Base-by-base conservation (phyloP, 2,329 filamentous ascomycete species). In the Chrysoporthe austroafricana region DNA sequence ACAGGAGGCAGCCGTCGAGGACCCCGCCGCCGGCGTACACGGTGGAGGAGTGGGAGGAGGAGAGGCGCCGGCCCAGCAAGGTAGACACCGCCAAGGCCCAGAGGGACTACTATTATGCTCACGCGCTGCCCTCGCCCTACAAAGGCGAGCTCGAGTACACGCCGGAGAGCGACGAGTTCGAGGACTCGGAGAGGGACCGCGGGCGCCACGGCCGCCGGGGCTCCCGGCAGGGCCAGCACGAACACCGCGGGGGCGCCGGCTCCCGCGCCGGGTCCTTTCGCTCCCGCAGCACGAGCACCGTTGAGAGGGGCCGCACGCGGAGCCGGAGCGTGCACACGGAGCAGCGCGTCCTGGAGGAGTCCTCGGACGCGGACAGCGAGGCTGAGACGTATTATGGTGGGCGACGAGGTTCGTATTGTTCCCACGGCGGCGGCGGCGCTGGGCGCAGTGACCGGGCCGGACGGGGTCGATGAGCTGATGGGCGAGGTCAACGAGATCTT, bases 61-160 rank as follows among this genome's bases (percentile, higher is more conserved):
- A 68, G 36, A 43, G 50, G 6, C 21, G 43, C 6, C 62, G 66
- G 1, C 68, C 66, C 52, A 68, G 26, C 32, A 62, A 68, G 21
- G 46, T 70, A n/a, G 63, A 70, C 46, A 70, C 68, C 32, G 62
- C 39, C 43, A 70, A 68, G 34, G 66, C 68, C 5, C 66, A 70
- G 46, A 58, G 66, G 4, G 68, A 70, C 4, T 66, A 70, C 62
- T 70, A 67, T 42, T 67, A 70, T 54, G 62, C 68, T 9, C 68
- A 70, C 59, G 66, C 68, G 5, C 66, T 70, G 1, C 68, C 68
- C 3, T 65, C 66, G 34, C 66, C 68, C 1, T 68, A 68, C 63
- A 63, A 34, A 46, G 66, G 68, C n/a, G 66, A 70, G 54, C 63
- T 70, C 43, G 68, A 70, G 60, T 70, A 70, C 66, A 68, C 66